A percentile compares a stretch with the other conserved stretches of the same genome.
Evolutionary conservation across 495 filamentous ascomycete species (phyloP).

Genomic region (Choiromyces venosus): DNA sequence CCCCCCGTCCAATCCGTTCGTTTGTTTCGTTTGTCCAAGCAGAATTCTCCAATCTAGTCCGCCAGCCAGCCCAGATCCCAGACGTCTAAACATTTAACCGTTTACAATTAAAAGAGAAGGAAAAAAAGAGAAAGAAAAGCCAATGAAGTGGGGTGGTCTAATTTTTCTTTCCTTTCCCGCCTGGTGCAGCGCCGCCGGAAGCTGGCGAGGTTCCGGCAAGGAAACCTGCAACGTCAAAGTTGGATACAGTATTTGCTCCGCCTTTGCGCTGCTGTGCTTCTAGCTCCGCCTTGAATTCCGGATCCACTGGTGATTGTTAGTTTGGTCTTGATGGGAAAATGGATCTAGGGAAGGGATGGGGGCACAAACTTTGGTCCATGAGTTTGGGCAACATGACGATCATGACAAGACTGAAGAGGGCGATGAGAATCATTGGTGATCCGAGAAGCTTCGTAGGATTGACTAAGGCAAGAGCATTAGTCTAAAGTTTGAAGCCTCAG

Average conservation of each 20-base stretch:
- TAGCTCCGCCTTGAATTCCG: conserved; percentile 85
- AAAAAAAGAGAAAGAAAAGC: background rate
- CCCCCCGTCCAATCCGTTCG: background rate
- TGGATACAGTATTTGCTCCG: conserved; percentile 23
- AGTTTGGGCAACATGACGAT: conserved; percentile 90
- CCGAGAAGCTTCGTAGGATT: conserved; percentile 65
- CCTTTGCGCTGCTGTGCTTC: conserved; percentile 74
- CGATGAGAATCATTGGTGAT: conserved; percentile 93
- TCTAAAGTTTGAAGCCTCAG: background rate
- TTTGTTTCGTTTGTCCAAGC: conserved; percentile 1
- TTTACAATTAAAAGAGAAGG: background rate
- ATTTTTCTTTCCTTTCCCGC: conserved; percentile 29
- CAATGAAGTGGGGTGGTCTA: conserved; percentile 4
- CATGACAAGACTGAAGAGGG: conserved; percentile 67
- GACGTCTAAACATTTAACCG: background rate
- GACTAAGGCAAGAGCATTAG: conserved; percentile 22
- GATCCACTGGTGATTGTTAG: conserved; percentile 66
- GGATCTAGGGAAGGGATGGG: background rate
- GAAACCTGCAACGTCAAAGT: conserved; percentile 35
- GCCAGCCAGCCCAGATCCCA: background rate
- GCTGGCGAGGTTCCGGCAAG: conserved; percentile 42
- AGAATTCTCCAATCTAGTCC: background rate
- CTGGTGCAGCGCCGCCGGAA: conserved; percentile 13
- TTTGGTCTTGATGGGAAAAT: background rate
- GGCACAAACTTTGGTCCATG: conserved; percentile 82